These are phyloP conservation scores for Paraphoma chrysanthemicola DNA, from an alignment of 2,329 filamentous ascomycete species.

Conservation along the genomic window DNA sequence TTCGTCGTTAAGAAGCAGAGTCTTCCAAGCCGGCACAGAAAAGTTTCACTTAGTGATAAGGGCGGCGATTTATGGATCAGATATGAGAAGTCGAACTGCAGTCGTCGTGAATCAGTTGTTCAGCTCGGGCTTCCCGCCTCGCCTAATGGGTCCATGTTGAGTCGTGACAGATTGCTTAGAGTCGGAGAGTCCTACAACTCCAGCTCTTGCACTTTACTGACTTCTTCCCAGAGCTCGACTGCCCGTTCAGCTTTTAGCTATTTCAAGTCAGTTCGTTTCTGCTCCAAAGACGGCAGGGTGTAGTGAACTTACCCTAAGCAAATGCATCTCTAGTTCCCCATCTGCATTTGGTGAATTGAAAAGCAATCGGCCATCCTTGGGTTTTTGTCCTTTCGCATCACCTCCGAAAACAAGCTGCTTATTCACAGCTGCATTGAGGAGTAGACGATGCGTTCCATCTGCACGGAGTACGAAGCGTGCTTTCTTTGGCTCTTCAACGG, in stretches of 20 bases:
- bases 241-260: slow-evolving; percentile 32
- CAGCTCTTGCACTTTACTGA: slow-evolving; percentile 26
- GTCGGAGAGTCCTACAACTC: slow-evolving; percentile 27
- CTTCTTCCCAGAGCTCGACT: slow-evolving; percentile 32
- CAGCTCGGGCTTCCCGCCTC: too few species aligned
- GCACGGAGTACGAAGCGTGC: slow-evolving; percentile 88
- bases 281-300: background rate
- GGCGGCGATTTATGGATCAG: background rate
- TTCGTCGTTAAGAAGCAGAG: background rate
- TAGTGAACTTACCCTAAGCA: slow-evolving; percentile 61
- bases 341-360: slow-evolving; percentile 64
- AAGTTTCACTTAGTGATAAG: background rate
- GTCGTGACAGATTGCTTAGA: slow-evolving; percentile 3
- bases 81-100: background rate
- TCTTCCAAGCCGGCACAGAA: background rate
- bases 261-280: slow-evolving; percentile 9
- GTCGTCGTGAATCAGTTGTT: background rate
- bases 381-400: slow-evolving; percentile 66
- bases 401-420: slow-evolving; percentile 82
- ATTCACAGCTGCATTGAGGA: slow-evolving; percentile 83
- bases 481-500: slow-evolving; percentile 48
- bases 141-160: background rate
- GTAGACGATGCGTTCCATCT: slow-evolving; percentile 84
- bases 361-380: slow-evolving; percentile 73
- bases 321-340: slow-evolving; percentile 60